Base-by-base conservation (phyloP, 257 asterid species). In the Nicotiana paniculata region DNA sequence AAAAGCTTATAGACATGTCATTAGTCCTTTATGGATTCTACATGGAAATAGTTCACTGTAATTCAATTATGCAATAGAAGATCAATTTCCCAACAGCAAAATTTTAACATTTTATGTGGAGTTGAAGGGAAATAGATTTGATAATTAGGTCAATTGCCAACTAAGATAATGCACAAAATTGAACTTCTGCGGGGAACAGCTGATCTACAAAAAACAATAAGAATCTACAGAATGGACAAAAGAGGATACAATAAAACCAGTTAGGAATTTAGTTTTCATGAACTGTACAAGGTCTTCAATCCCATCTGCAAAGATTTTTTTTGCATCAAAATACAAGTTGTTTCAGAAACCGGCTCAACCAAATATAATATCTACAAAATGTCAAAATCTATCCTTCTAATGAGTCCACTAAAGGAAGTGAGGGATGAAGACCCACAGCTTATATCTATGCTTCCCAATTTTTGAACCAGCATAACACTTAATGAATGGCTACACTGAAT, bases 41-140 rank as follows among this genome's bases (percentile, higher is more conserved):
- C 59, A 72, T 72, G 21, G 77, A 72, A 72, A 21, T 70, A 72
- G 78, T 46, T 72, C 79, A 24, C 61, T 72, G 21, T 72, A 24
- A 67, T 67, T 39, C 77, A 43, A 39, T 69, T 18, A 46, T 70
- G 58, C 78, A 43, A 70, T 43, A 39, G 37, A 70, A 70, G 24
- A 70, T 70, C 53, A 43, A 70, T 9, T 70, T 70, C 78, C 43
- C 21, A 12, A 43, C 58, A 70, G 78, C 26, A 43, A 6, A 11
- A 2, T 39, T 69, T 69, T 37, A 18, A 35, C 55, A 70, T 70
- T 21, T 39, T 39, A 17, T 37, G 58, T 53, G 43, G 77, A 39
- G 2, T 21, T 15, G 5, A 43, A n/a, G n/a, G 35, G 24, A 70
- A 70, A 43, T 24, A 43, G 3, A 28, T 21, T 10, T 53, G 58